These are phyloP conservation scores for Agrocybe chaxingu DNA, from an alignment of 768 basidiomycete genomes.

Conservation along the genomic window DNA sequence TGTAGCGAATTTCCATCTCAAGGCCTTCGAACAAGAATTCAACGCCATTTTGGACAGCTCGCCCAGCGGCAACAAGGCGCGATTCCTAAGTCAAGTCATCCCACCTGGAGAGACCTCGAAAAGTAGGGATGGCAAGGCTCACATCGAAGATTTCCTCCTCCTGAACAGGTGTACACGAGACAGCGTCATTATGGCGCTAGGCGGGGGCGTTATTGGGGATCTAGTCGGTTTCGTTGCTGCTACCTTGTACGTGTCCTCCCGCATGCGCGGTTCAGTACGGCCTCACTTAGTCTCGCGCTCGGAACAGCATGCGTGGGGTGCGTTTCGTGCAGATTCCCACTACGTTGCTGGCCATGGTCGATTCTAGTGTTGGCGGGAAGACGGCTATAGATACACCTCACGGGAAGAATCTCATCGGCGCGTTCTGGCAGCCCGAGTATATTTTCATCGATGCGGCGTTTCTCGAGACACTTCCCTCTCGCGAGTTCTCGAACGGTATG, in stretches of 20 bases:
- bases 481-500: constrained; percentile 99
- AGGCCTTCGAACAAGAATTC: constrained; percentile 67
- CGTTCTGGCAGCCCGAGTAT: constrained; percentile 97
- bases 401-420: constrained; percentile 97
- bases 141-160: constrained; percentile 91
- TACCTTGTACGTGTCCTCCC: constrained; percentile 71
- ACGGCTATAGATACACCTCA: constrained; percentile 99
- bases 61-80: constrained; percentile 31
- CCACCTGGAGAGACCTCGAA: constrained; percentile 93
- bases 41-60: constrained; percentile 20
- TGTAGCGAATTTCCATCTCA: constrained; percentile 78
- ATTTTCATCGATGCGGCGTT: constrained; percentile 98
- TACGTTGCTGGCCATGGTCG: constrained; percentile 96
- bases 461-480: constrained; percentile 85
- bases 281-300: too few species aligned
- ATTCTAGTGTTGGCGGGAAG: constrained; percentile 96
- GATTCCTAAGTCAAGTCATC: constrained; percentile 78
- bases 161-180: constrained; percentile 88
- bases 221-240: constrained; percentile 95
- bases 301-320: constrained; percentile 88
- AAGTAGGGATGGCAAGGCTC: constrained; percentile 85
- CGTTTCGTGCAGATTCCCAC: constrained; percentile 96
- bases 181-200: constrained; percentile 89
- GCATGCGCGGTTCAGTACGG: constrained; percentile 3
- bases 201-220: constrained; percentile 97